Percentiles rank a stretch among this genome's conserved stretches.
Conservation (phyloP, 768 basidiomycete species). For the Rhizopogon roseolus region DNA sequence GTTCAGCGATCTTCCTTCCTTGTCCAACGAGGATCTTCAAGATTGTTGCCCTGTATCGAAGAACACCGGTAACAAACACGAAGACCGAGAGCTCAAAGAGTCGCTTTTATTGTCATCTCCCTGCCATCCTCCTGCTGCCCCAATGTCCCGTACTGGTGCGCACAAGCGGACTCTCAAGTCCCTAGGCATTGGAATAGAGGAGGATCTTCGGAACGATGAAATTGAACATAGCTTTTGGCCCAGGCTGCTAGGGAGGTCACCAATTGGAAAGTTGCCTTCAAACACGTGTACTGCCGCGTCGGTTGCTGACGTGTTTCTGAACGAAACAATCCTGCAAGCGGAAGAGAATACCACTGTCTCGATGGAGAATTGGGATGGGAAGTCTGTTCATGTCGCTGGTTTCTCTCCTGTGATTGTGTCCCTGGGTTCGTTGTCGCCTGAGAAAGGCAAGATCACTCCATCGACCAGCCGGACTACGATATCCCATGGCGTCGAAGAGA, state of each 20-base stretch:
- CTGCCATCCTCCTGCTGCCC: too few relatives aligned
- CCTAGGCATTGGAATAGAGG: neutral
- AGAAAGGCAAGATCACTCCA: neutral
- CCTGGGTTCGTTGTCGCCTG: neutral
- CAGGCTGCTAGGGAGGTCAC: neutral
- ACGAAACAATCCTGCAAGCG: neutral
- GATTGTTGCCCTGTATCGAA: too few relatives aligned
- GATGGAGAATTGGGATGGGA: neutral
- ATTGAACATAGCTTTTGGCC: neutral
- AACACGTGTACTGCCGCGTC: neutral
- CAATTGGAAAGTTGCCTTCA: neutral
- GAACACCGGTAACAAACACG: neutral
- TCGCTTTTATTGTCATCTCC: neutral
- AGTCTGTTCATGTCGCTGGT: neutral
- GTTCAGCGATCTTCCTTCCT: neutral
- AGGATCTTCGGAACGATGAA: neutral
- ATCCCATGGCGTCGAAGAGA: too few relatives aligned
- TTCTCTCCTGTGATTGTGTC: neutral
- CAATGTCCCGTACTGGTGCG: neutral
- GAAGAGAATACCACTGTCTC: neutral
- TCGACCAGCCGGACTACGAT: neutral
- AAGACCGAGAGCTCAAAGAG: neutral
- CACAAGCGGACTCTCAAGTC: neutral
- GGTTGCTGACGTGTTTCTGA: neutral
- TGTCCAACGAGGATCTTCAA: neutral